Conservation (phyloP, 805 yeast genomes). For the Lachancea cidri region DNA sequence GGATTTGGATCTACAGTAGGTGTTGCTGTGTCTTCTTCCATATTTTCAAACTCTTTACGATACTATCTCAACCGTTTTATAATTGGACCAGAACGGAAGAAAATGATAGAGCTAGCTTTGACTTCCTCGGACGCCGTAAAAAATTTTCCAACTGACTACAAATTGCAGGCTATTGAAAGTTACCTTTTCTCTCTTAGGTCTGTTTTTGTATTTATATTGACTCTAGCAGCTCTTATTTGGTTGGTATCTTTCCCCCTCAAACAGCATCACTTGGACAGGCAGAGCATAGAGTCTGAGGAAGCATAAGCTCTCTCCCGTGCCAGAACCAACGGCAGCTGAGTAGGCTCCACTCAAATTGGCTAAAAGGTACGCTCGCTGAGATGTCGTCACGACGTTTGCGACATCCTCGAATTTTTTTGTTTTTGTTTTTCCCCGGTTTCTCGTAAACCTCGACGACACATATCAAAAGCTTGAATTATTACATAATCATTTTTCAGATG, state of each 20-base stretch:
- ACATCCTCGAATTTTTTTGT: too few species aligned
- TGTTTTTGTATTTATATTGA: slow-evolving; percentile 7
- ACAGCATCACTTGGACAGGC: neutral
- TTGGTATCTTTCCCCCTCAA: neutral
- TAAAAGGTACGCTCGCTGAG: too few species aligned
- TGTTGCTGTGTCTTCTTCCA: slow-evolving; percentile 40
- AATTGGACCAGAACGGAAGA: slow-evolving; percentile 5
- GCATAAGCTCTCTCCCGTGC: too few species aligned
- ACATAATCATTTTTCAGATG: too few species aligned
- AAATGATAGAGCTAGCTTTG: slow-evolving; percentile 8
- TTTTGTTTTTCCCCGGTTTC: too few species aligned
- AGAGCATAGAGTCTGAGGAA: too few species aligned
- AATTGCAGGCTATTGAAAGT: slow-evolving; percentile 7
- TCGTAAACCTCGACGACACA: too few species aligned
- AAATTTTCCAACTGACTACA: slow-evolving; percentile 5
- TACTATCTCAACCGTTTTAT: slow-evolving; percentile 4
- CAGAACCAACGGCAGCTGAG: too few species aligned
- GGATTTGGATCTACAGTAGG: slow-evolving; percentile 79
- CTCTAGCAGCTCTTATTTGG: slow-evolving; percentile 5
- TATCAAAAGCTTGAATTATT: too few species aligned
- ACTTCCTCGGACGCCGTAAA: slow-evolving; percentile 8
- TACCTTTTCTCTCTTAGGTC: slow-evolving; percentile 6
- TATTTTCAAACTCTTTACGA: slow-evolving; percentile 10
- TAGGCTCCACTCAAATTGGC: too few species aligned
- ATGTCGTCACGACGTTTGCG: too few species aligned